Conservation (phyloP, 129 eudicot species). For the Kitagawia praeruptora region DNA sequence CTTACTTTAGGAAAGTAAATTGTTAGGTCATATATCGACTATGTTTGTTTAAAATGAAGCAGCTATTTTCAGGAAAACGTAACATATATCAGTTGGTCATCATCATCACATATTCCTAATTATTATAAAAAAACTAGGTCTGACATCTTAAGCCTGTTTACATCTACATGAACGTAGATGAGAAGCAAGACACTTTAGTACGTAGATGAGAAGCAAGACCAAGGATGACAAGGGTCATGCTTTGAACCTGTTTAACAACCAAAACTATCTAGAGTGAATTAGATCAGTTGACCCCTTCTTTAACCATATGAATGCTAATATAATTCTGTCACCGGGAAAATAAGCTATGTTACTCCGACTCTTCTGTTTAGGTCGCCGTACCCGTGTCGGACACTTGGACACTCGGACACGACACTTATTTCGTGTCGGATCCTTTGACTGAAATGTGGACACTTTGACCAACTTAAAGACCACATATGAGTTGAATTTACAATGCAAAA, state of each 20-base stretch:
- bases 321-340: neutral
- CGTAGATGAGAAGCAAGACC: neutral
- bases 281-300: neutral
- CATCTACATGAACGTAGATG: neutral
- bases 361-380: too few species aligned
- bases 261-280: neutral
- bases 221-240: neutral
- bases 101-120: neutral
- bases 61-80: neutral
- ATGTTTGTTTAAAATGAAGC: neutral
- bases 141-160: neutral
- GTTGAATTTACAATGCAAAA: too few species aligned
- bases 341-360: too few species aligned
- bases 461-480: too few species aligned
- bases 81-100: neutral
- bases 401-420: too few species aligned
- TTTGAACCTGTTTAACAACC: neutral
- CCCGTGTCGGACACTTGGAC: too few species aligned
- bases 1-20: neutral
- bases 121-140: neutral
- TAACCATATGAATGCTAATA: neutral
- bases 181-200: neutral
- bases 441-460: too few species aligned
- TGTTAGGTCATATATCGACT: neutral
- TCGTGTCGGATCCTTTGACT: too few species aligned